Evolutionary conservation across 2,329 filamentous ascomycete species (phyloP), one percentile per base, ranked within the genome.

Genomic region (Davidsoniella virescens): DNA sequence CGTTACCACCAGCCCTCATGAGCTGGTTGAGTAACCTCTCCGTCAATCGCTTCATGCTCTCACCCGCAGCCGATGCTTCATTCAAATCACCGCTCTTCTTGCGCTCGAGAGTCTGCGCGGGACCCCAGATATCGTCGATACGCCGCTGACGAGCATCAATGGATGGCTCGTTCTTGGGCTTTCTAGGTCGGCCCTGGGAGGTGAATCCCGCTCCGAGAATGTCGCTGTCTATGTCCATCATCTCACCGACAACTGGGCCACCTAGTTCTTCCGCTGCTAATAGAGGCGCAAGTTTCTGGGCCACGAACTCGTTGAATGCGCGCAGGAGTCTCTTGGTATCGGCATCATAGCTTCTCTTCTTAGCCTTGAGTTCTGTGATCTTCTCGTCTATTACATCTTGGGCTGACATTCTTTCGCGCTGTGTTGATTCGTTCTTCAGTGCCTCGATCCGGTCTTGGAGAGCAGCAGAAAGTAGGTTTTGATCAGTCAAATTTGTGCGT

Each of bases 241-340:
- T 69, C 56, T 86, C 82, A 3, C 87, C 84, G 1, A 88, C 84
- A 9, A 87, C 81, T 0, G 87, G 86, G 0, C 87, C 86, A 6
- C 87, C 87, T 1, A 88, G 70, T 59, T 87, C 84, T 65, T 93
- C 87, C 1, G 84, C 84, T 5, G 85, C 86, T 41, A 94, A 69
- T 77, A 90, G 84, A 2, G 75, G 65, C 1, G 83, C 82, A 1
- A 94, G 70, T 39, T 77, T 73, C 41, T 76, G 67, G 54, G 84
- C 76, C 52, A 90, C 80, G 59, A 93, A 93, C 14, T 66, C 67
- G 55, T 81, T 75, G 50, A 93, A 70, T 0, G 75, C 70, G 52
- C 71, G 73, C 50, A 83, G 73, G 14, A 92, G 67, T 40, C 66
- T 69, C 1, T 69, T 67, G 1, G 79, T 81, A 55, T 81, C 74